Conservation (phyloP, 768 basidiomycete genomes). For the Russula ochroleuca region DNA sequence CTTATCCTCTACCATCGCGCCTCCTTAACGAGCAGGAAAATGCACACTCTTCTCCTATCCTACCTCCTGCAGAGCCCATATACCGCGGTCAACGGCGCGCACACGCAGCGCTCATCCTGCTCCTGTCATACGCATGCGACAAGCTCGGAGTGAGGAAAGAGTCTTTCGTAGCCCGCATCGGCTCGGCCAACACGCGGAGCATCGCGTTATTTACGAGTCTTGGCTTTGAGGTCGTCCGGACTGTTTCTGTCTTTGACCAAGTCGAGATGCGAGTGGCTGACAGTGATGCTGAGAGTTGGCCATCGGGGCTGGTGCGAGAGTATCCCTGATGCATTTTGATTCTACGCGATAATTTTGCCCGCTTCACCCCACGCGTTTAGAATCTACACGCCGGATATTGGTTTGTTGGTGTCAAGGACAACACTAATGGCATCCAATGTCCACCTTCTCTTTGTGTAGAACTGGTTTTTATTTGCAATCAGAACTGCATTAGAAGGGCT, state of each 20-base stretch:
- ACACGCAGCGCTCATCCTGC: slow-evolving; percentile 54
- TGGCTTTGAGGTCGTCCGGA: slow-evolving; percentile 66
- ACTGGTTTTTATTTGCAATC: too few species aligned
- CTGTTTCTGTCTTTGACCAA: slow-evolving; percentile 73
- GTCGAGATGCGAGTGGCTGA: slow-evolving; percentile 62
- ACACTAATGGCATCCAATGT: too few species aligned
- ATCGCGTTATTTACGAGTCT: slow-evolving; percentile 70
- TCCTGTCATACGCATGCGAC: slow-evolving; percentile 63
- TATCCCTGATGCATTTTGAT: not conserved
- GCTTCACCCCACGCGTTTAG: too few species aligned
- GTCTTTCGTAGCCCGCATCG: slow-evolving; percentile 65
- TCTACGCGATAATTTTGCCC: too few species aligned
- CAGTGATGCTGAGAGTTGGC: not conserved
- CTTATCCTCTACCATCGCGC: not conserved
- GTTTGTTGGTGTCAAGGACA: too few species aligned
- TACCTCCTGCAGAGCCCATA: slow-evolving; percentile 45
- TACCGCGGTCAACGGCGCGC: slow-evolving; percentile 71
- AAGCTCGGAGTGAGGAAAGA: slow-evolving; percentile 40
- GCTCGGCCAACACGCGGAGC: slow-evolving; percentile 62
- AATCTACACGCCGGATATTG: too few species aligned
- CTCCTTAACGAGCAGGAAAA: not conserved
- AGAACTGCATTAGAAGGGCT: not conserved
- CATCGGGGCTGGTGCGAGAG: slow-evolving; percentile 10
- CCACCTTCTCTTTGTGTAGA: too few species aligned
- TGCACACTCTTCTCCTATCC: not conserved